Conservation (phyloP, 2,329 filamentous ascomycete species). For the Pleomassaria siparia region DNA sequence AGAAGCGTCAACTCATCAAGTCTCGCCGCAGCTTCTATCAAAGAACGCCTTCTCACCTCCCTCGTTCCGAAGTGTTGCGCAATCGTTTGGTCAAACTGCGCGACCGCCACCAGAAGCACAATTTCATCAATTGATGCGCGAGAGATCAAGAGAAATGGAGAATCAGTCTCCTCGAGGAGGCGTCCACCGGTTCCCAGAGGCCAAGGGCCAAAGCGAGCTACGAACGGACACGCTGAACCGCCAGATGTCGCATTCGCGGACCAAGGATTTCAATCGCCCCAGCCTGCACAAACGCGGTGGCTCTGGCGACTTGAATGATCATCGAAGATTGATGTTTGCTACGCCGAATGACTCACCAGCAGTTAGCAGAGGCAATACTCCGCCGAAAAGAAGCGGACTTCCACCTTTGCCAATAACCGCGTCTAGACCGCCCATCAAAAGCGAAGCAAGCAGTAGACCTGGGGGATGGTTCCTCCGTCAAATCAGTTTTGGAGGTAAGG, state of each 20-base stretch:
- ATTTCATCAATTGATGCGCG: slow-evolving; percentile 27
- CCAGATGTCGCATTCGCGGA: slow-evolving; percentile 21
- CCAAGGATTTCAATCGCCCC: slow-evolving; percentile 14
- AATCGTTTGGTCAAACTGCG: slow-evolving; percentile 24
- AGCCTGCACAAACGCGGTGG: slow-evolving; percentile 22
- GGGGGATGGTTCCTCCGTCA: slow-evolving; percentile 41
- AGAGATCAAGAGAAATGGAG: slow-evolving; percentile 20
- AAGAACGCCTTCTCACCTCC: slow-evolving; percentile 29
- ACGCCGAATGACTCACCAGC: slow-evolving; percentile 31
- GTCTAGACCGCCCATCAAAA: slow-evolving; percentile 9
- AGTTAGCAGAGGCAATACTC: slow-evolving; percentile 32
- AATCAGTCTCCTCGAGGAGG: slow-evolving; percentile 24
- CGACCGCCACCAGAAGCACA: slow-evolving; percentile 24
- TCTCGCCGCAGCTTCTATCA: slow-evolving; percentile 18
- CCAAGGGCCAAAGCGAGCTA: slow-evolving; percentile 18
- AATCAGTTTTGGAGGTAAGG: slow-evolving; percentile 43
- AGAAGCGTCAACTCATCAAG: background rate
- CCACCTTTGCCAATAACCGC: slow-evolving; percentile 11
- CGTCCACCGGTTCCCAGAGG: slow-evolving; percentile 12
- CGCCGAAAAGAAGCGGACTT: slow-evolving; percentile 25
- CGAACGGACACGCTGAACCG: slow-evolving; percentile 36
- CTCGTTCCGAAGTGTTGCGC: slow-evolving; percentile 30
- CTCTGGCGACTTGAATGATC: slow-evolving; percentile 28
- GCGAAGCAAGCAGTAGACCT: slow-evolving; percentile 23
- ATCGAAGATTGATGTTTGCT: slow-evolving; percentile 16